A percentile compares a stretch with the other conserved stretches of the same genome.
Evolutionary conservation across 108 stramenopile species (phyloP).

Genomic region (Skeletonema grethae): DNA sequence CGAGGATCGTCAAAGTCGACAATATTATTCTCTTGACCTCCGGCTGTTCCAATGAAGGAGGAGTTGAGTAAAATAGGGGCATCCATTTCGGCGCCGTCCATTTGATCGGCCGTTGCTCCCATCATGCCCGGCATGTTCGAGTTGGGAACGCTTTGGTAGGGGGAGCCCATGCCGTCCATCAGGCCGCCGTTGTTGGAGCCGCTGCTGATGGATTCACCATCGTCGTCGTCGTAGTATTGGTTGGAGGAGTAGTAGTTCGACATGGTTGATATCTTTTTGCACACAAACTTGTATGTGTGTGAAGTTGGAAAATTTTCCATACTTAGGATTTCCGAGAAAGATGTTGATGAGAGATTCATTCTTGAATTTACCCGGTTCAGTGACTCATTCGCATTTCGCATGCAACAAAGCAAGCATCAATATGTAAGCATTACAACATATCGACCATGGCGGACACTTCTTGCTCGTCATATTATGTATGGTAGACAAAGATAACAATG

Average conservation of each 20-base stretch:
- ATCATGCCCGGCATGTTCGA: slow-evolving; percentile 5
- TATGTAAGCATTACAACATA: no score
- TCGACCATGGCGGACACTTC: background rate
- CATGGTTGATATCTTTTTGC: slow-evolving; percentile 20
- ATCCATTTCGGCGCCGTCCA: slow-evolving; percentile 9
- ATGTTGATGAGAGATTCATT: no score
- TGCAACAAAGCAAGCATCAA: no score
- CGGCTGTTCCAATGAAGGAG: background rate
- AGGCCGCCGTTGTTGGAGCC: slow-evolving; percentile 18
- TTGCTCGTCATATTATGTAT: background rate
- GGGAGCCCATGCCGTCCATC: slow-evolving; percentile 9
- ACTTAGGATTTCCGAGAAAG: no score
- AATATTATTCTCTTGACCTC: slow-evolving; percentile 14
- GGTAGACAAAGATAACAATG: background rate
- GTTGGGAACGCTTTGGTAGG: slow-evolving; percentile 7
- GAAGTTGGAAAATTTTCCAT: no score
- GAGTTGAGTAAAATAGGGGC: slow-evolving; percentile 1
- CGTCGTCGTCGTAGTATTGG: slow-evolving; percentile 29
- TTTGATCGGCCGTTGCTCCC: background rate
- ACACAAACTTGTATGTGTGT: no score
- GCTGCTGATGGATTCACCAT: slow-evolving; percentile 40
- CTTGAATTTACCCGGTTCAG: no score
- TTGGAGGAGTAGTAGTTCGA: slow-evolving; percentile 33
- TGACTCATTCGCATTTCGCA: no score
- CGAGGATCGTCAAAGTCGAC: slow-evolving; percentile 83